Conservation (phyloP, 768 basidiomycete genomes). For the Postia placenta region DNA sequence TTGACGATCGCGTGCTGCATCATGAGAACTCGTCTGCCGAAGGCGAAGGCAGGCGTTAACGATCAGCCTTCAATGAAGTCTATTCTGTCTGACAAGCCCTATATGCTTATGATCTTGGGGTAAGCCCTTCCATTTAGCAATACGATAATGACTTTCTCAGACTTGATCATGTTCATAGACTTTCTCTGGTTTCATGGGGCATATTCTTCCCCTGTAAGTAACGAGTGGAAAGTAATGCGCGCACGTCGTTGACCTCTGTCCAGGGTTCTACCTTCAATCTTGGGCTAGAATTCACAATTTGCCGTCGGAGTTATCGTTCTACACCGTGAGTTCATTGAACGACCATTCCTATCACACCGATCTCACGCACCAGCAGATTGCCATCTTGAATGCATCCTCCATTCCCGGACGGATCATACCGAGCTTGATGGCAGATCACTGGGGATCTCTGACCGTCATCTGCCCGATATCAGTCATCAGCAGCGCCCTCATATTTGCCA, state of each 20-base stretch:
- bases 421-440: conserved; percentile 43
- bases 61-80: conserved; percentile 2
- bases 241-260: no score
- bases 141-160: no score
- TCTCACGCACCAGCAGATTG: no score
- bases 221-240: no score
- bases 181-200: conserved; percentile 5
- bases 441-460: conserved; percentile 40
- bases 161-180: neutral
- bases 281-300: conserved; percentile 8
- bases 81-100: conserved; percentile 12
- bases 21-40: conserved; percentile 10
- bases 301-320: conserved; percentile 11
- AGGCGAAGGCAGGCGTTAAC: neutral
- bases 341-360: no score
- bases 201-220: conserved; percentile 17
- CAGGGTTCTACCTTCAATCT: conserved; percentile 14
- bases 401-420: conserved; percentile 51
- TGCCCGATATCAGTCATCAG: conserved; percentile 26
- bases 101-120: conserved; percentile 6
- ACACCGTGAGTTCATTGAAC: conserved; percentile 8
- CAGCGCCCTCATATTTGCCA: conserved; percentile 32
- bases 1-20: conserved; percentile 10
- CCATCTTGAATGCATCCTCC: conserved; percentile 46
- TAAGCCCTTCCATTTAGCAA: neutral